These are phyloP conservation scores for Neopestalotiopsis clavispora DNA, from an alignment of 2,329 filamentous ascomycete species.

Conservation along the genomic window DNA sequence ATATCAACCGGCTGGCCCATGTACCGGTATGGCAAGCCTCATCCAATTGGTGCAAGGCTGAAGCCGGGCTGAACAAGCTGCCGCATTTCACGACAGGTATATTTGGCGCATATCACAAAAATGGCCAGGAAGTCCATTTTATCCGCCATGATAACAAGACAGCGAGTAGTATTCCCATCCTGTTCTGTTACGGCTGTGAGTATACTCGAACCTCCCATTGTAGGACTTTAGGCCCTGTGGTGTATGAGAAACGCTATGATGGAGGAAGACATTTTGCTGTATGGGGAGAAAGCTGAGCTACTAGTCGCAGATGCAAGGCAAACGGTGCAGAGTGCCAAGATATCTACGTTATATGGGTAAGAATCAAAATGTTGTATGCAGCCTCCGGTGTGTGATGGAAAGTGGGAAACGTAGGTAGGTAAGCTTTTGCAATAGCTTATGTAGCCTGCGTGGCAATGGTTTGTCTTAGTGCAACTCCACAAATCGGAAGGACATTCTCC, in stretches of 20 bases:
- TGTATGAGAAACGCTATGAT: slow-evolving; percentile 56
- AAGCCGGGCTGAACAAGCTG: slow-evolving; percentile 39
- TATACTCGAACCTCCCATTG: slow-evolving; percentile 26
- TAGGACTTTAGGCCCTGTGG: slow-evolving; percentile 62
- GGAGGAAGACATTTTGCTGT: slow-evolving; percentile 67
- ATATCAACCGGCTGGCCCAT: slow-evolving; percentile 38
- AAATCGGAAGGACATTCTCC: too few relatives aligned
- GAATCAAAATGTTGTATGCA: too few relatives aligned
- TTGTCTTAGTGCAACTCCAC: too few relatives aligned
- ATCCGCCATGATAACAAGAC: slow-evolving; percentile 38
- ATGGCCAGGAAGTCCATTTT: slow-evolving; percentile 42
- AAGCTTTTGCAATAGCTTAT: too few relatives aligned
- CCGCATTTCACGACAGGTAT: slow-evolving; percentile 41
- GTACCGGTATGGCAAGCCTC: slow-evolving; percentile 36
- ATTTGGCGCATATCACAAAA: slow-evolving; percentile 41
- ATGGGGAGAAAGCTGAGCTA: slow-evolving; percentile 57
- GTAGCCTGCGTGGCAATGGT: too few relatives aligned
- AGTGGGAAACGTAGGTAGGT: too few relatives aligned
- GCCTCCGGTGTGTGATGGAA: too few relatives aligned
- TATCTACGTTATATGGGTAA: not conserved
- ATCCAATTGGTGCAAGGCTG: slow-evolving; percentile 41
- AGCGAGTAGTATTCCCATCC: slow-evolving; percentile 33
- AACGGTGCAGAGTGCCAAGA: slow-evolving; percentile 42
- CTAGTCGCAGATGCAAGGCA: slow-evolving; percentile 57
- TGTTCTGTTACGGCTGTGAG: slow-evolving; percentile 41